Evolutionary conservation across 495 filamentous ascomycete genomes (phyloP), one percentile per base, ranked within the genome.

Genomic region (Penicillium crystallinum): DNA sequence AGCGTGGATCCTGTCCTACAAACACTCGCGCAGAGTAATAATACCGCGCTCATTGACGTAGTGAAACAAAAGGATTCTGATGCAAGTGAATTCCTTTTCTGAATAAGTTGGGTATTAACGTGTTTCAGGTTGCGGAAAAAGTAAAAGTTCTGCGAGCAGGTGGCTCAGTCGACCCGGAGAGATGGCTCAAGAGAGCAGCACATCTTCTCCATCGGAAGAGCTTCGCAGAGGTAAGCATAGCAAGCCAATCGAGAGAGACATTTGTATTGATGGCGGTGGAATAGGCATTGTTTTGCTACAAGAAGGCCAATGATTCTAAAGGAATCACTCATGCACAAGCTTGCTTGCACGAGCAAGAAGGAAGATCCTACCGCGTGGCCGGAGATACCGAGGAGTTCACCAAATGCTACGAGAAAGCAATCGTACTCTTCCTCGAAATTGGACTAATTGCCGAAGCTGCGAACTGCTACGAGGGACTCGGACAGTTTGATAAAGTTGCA

Each of bases 291-390:
- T 58, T 58, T 14, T 52, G 56, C 21, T 58, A 46, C 52, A 58
- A 43, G 21, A 58, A 58, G 23, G 51, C 56, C 21, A 46, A 54
- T 12, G 22, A 58, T 15, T 2, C 41, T 23, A 45, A 36, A 12
- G 56, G 56, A 15, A 56, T 56, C 4, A 27, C 47, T 15, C 47
- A 52, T 7, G 34, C 57, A 3, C 53, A 51, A 15, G 58, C 58
- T 14, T 61, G 43, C 17, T 22, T 62, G 12, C 15, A 51, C 27
- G 58, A 62, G 12, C 56, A 62, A 45, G 46, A 62, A 31, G 58
- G 52, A 18, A 39, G 54, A 47, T 46, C 48, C 4, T 21, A 36
- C 27, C 41, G 47, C 11, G 54, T 46, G 23, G 36, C 35, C 6
- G 21, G 27, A 17, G 43, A 54, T 25, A 17, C 17, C 36, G 51